Base-by-base conservation (phyloP, 441 rosid genomes). In the Capsella rubella region DNA sequence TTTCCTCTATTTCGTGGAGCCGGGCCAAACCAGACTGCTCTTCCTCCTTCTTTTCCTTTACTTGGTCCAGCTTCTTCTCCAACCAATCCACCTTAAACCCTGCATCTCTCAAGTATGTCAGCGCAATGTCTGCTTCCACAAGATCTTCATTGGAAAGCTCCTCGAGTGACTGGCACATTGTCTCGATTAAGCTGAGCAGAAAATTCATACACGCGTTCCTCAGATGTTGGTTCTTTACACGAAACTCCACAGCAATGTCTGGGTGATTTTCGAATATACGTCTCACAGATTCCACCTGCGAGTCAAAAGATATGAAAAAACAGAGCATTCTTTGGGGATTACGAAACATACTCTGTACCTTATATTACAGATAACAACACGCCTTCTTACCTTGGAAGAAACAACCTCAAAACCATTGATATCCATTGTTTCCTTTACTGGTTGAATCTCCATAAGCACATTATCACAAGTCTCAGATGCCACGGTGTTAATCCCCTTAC, bases 351-450 rank as follows among this genome's bases (percentile, higher is more conserved):
- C 18, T n/a, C 49, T 45, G 2, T 15, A 46, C 21, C 21, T 2
- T 46, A 46, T 6, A 15, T 15, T 8, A 49, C 28, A 50, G 21
- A 16, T n/a, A 32, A 32, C 35, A n/a, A 54, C 3, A 29, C 6
- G 2, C 1, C 0, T 46, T 8, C 42, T 29, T 50, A 65, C 58
- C 14, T 74, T 67, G 4, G 78, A 74, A 66, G 61, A 28, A 4
- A 64, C 8, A 45, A 64, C 71, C 14, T 54, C 35, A 73, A 73
- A 73, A 4, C 65, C 77, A 64, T 73, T 34, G 42, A 54, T 49
- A n/a, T 64, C 21, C 8, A 63, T 6, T 10, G 8, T 32, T 34
- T 72, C 69, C 12, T 15, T 58, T 8, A 27, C 57, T 27, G 9
- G 34, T 27, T 27, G 34, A 27, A 27, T 27, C 34, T 27, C 58